Conservation (phyloP, 495 filamentous ascomycete species). For the Penicillium maclennaniae region DNA sequence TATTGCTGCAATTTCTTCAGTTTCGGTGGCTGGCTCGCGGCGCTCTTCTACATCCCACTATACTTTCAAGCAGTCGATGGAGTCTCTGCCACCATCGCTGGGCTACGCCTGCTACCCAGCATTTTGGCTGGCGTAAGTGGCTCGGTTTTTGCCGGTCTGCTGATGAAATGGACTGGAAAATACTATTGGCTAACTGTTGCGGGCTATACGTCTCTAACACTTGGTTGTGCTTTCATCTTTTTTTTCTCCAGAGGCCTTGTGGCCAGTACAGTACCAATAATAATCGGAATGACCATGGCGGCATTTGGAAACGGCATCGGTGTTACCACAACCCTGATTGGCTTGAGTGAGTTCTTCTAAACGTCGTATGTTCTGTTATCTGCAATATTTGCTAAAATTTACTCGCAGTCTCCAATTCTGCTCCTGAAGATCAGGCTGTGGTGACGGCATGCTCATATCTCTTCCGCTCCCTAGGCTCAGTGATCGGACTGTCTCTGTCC, state of each 20-base stretch:
- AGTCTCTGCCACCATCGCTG: conserved; percentile 61
- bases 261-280: conserved; percentile 45
- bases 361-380: neutral
- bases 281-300: conserved; percentile 52
- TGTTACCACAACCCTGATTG: conserved; percentile 67
- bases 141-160: conserved; percentile 62
- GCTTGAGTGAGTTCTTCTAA: conserved; percentile 44
- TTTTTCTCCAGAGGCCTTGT: conserved; percentile 54
- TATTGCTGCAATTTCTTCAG: conserved; percentile 77
- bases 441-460: conserved; percentile 83
- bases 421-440: conserved; percentile 66
- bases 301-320: conserved; percentile 64
- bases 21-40: conserved; percentile 60
- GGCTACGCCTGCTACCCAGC: conserved; percentile 62
- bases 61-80: conserved; percentile 75
- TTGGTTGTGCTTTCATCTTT: conserved; percentile 53
- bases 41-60: conserved; percentile 73
- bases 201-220: conserved; percentile 48
- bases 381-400: conserved; percentile 1
- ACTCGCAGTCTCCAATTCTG: conserved; percentile 63
- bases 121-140: conserved; percentile 62
- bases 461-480: conserved; percentile 78
- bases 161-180: conserved; percentile 73
- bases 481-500: conserved; percentile 66
- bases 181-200: conserved; percentile 72